These are phyloP conservation scores for Fusarium drepaniforme DNA, from an alignment of 2,329 filamentous ascomycete genomes.

Conservation along the genomic window DNA sequence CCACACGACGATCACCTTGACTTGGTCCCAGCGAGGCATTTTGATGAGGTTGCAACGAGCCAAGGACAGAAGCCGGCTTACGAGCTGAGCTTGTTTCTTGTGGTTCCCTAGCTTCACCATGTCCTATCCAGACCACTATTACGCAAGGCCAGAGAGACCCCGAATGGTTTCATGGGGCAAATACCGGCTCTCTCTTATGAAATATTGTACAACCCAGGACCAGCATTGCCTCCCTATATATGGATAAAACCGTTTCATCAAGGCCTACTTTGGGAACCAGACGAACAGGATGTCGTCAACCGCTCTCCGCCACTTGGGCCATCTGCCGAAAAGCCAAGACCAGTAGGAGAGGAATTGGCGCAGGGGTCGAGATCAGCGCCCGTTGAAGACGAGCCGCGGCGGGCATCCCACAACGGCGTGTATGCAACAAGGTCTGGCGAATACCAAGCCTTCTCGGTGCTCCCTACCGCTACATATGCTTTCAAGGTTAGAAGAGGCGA, in stretches of 20 bases:
- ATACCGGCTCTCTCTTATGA: not conserved
- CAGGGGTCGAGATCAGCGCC: constrained; percentile 9
- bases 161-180: not conserved
- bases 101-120: not conserved
- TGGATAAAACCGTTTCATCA: not conserved
- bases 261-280: not conserved
- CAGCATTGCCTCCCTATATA: not conserved
- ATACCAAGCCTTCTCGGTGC: not conserved
- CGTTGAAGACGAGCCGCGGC: constrained; percentile 23
- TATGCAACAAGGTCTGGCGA: not conserved
- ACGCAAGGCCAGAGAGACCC: not conserved
- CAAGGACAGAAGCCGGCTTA: not conserved
- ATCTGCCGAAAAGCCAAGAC: constrained; percentile 8
- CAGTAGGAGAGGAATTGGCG: constrained; percentile 6
- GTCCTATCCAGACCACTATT: not conserved
- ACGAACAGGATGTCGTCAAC: not conserved
- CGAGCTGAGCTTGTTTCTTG: not conserved
- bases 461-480: not conserved
- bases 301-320: not conserved
- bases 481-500: not conserved
- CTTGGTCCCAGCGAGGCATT: not conserved
- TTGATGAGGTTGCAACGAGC: not conserved
- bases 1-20: not conserved
- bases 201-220: not conserved
- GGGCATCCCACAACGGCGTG: not conserved